A percentile compares a stretch with the other conserved stretches of the same genome.
These are phyloP conservation scores for Inga leiocalycina DNA, from an alignment of 306 rosid species.

Conservation along the genomic window DNA sequence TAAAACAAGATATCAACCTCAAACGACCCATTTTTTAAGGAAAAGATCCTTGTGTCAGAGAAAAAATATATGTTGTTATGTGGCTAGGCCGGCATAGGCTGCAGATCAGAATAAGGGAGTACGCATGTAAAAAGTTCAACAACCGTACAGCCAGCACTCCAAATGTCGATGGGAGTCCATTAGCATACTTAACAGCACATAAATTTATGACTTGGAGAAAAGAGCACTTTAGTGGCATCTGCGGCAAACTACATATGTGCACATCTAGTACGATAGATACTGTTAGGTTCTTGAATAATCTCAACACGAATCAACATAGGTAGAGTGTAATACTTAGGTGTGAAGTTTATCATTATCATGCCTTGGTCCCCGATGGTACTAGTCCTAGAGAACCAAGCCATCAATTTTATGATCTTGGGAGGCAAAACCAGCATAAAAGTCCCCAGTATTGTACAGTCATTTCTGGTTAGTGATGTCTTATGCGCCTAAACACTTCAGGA, in stretches of 20 bases:
- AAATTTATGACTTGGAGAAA: too few species aligned
- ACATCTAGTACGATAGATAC: too few species aligned
- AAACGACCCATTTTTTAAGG: not conserved
- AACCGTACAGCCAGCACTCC: slow-evolving; percentile 48
- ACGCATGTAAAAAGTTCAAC: slow-evolving; percentile 80
- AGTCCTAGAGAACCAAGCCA: not conserved
- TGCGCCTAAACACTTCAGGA: not conserved
- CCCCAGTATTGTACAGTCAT: not conserved
- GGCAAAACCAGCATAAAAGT: not conserved
- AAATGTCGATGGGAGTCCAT: slow-evolving; percentile 51
- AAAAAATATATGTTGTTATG: too few species aligned
- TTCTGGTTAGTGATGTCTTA: not conserved
- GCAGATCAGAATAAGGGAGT: too few species aligned
- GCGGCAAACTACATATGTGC: too few species aligned
- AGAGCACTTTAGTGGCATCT: too few species aligned
- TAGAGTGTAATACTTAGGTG: not conserved
- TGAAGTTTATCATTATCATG: not conserved
- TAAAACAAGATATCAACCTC: not conserved
- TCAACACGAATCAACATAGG: not conserved
- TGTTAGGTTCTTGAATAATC: not conserved
- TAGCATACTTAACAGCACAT: not conserved
- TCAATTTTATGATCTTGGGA: not conserved
- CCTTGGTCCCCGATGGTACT: not conserved
- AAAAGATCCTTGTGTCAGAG: too few species aligned
- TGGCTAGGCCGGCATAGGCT: slow-evolving; percentile 80